A percentile compares a stretch with the other conserved stretches of the same genome.
phyloP scores from a whole-genome alignment of 164 flowering plant species.

The Sextonia rubra region DNA sequence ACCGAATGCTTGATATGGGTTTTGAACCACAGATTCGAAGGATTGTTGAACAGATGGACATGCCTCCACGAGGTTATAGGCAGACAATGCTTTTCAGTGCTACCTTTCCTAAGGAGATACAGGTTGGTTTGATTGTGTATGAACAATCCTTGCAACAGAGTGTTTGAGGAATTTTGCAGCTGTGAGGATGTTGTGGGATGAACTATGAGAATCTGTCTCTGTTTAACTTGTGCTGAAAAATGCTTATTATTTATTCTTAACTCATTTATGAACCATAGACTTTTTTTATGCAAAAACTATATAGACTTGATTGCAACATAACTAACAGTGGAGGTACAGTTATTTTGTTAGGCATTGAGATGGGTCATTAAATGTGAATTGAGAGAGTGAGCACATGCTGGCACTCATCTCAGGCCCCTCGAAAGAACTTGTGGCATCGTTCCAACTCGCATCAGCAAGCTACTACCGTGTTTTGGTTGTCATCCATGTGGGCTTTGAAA shows the following conservation, averaged over 20 bases:
- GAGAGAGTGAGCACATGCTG: too few relatives aligned
- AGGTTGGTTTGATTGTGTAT: conserved; percentile 34
- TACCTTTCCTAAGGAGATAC: conserved; percentile 76
- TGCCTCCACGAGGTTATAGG: conserved; percentile 71
- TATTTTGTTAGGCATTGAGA: background rate
- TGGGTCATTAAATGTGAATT: background rate
- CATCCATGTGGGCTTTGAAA: background rate
- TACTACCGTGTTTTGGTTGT: background rate
- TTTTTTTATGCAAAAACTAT: too few relatives aligned
- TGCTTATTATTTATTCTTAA: background rate
- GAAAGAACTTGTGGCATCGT: background rate
- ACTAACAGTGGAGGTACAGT: background rate
- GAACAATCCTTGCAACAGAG: background rate
- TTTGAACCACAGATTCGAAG: conserved; percentile 79
- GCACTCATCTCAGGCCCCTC: too few relatives aligned
- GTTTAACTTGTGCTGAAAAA: background rate
- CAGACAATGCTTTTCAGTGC: conserved; percentile 80
- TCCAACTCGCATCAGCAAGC: background rate
- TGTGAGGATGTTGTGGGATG: background rate
- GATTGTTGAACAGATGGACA: conserved; percentile 78
- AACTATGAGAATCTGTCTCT: too few relatives aligned
- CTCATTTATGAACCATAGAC: background rate
- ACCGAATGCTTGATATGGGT: conserved; percentile 86
- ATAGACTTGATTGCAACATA: background rate
- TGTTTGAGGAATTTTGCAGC: background rate